Evolutionary conservation across 2,329 filamentous ascomycete genomes (phyloP), one percentile per base, ranked within the genome.

Genomic region (Pseudogymnoascus sp.): DNA sequence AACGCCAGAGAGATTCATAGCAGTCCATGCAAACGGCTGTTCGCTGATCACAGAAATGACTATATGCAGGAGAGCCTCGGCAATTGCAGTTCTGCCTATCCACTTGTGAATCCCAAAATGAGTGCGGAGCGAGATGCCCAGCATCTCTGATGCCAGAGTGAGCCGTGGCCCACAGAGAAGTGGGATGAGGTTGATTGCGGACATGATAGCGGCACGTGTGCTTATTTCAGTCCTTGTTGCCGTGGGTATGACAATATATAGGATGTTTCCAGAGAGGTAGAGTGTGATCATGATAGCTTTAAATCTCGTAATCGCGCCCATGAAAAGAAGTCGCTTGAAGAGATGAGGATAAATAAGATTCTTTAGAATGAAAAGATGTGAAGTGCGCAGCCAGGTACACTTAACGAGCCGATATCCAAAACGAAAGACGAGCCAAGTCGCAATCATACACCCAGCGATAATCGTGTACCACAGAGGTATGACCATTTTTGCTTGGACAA

Each of bases 131-230:
- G 60, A 60, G 39, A 65, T 62, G 21, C 62, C 58, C 8, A 65
- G 55, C 18, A 65, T 27, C 25, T 60, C 29, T 25, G 42, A 52
- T 33, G 63, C 33, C 5, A 65, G 35, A 18, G 39, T 59, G 4
- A 63, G 58, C 1, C 58, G 59, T 5, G 60, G 59, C 35, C 62
- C 25, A 25, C 21, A 64, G 21, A 65, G 42, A 29, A 66, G 64
- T 33, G 60, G 60, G 60, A 66, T 65, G 9, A 66, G 58, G 27
- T 64, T 66, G 15, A 66, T 62, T 35, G 64, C 27, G 5, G 59
- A 60, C 36, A 66, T 62, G 12, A 21, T 63, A 59, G 52, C 39
- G 61, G 61, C 59, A 27, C 61, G 58, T 25, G 52, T 37, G 36
- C 64, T 36, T 33, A 62, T 64, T 33, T 65, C 60, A 48, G 58